Base-by-base conservation (phyloP, 352 stramenopile genomes). In the Phytophthora chlamydospora region DNA sequence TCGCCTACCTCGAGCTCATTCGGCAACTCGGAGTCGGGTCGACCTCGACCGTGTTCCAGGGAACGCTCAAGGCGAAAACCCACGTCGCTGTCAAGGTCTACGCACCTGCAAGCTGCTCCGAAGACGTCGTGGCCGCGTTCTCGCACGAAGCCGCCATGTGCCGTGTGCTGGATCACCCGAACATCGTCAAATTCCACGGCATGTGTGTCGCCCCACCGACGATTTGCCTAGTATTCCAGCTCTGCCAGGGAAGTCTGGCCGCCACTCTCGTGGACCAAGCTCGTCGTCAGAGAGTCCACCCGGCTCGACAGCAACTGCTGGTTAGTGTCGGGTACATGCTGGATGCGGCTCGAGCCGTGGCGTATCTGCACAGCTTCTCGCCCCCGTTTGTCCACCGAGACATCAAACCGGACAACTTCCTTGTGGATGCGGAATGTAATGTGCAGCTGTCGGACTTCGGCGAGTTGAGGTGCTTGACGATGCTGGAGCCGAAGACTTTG, bases 301-400 rank as follows among this genome's bases (percentile, higher is more conserved):
- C 58, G 17, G 41, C 62, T 17, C 46, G 56, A 36, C 68, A 75
- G 21, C 71, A 83, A 53, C 19, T 77, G 10, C 47, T 78, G 2
- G 74, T 82, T 13, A 70, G 59, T 31, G 40, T 84, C 10, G 69
- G 66, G 0, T 76, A 73, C 27, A 80, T 87, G 69, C 45, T 82
- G 9, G 75, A 87, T 50, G 74, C 73, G 0, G 73, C 73, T 57
- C 65, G 75, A 29, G 74, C 75, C 6, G 63, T 87, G 9, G 72
- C 75, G 10, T 85, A 82, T 52, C 49, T 87, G 7, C 77, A 87
- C 50, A 77, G 68, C 11, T 85, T 85, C 40, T 71, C 58, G 14
- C 74, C 73, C 41, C 55, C 74, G 10, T 73, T 83, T 38, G 41
- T 84, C 9, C 77, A 87, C 34, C 58, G 75, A 13, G 72, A 77